A percentile compares a stretch with the other conserved stretches of the same genome.
phyloP scores from a whole-genome alignment of 768 basidiomycete species.

The Kwoniella botswanensis region DNA sequence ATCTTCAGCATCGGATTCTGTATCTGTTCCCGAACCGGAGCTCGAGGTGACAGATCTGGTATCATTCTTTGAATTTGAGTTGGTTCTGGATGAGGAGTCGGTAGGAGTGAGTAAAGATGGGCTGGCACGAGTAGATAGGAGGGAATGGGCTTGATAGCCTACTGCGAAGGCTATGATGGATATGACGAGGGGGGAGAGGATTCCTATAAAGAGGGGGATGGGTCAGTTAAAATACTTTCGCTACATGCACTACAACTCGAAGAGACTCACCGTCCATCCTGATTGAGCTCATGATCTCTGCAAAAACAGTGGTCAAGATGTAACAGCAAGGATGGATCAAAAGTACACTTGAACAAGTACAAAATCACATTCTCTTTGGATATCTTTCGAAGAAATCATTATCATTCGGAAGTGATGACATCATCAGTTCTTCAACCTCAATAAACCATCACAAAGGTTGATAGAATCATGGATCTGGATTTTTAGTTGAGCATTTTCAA shows the following conservation, averaged over 20 bases:
- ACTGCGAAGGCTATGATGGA: constrained; percentile 43
- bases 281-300: constrained; percentile 14
- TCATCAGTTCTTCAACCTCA: constrained; percentile 9
- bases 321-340: too few species aligned
- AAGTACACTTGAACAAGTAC: too few species aligned
- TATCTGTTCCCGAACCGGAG: constrained; percentile 35
- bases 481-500: too few species aligned
- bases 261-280: constrained; percentile 34
- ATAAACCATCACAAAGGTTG: too few species aligned
- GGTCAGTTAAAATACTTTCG: neutral
- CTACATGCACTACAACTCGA: too few species aligned
- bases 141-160: constrained; percentile 44
- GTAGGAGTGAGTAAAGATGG: constrained; percentile 9
- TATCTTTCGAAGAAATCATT: neutral
- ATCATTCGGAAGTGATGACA: constrained; percentile 9
- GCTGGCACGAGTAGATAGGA: constrained; percentile 22
- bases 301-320: neutral
- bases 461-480: too few species aligned
- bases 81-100: constrained; percentile 19
- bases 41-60: constrained; percentile 8
- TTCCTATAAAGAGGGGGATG: constrained; percentile 11
- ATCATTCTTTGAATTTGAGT: neutral
- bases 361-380: neutral
- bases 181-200: constrained; percentile 41
- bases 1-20: constrained; percentile 55